Base-by-base conservation (phyloP, 176 grass and related monocot species). In the Eleusine coracana region DNA sequence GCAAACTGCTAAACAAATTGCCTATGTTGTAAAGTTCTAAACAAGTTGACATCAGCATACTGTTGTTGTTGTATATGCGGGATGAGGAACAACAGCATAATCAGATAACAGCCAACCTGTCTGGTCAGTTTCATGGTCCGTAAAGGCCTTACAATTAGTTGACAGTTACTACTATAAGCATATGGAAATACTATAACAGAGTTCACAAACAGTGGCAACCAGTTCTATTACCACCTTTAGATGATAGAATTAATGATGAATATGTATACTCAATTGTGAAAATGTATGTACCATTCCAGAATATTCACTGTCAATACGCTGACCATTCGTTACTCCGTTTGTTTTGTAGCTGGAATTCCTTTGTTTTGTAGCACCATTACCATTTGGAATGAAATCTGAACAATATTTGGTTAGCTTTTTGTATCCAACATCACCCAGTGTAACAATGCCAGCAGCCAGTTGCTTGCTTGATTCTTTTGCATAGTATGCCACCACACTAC, bases 401-500 rank as follows among this genome's bases (percentile, higher is more conserved):
- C 62, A 93, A 80, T 92, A 93, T 87, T 92, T 94, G 18, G 92
- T 91, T 36, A 98, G 37, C 85, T 83, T 93, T 68, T 87, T 91
- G 84, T 90, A 95, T 68, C 93, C 96, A 58, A 92, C 90, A 85
- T 95, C 96, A 74, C 96, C 89, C 73, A 98, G 96, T 75, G 90
- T 93, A 29, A 90, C 89, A 85, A 98, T 90, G 74, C 96, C 93
- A 75, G 85, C 83, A 71, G 93, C 93, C 71, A 98, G 76, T 72
- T 91, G 91, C 75, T 93, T 94, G 76, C 93, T 91, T 23, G 96
- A 98, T 88, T 98, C 96, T 87, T 91, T 98, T 70, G 96, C 96
- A 78, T 96, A 96, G 81, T 99, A 86, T 80, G 91, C 87, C 39
- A 96, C 68, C 58, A 93, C 68, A 88, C 91, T 95, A n/a, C 86